Evolutionary conservation across 2,329 filamentous ascomycete genomes (phyloP).

Genomic region (Colletotrichum lentis): DNA sequence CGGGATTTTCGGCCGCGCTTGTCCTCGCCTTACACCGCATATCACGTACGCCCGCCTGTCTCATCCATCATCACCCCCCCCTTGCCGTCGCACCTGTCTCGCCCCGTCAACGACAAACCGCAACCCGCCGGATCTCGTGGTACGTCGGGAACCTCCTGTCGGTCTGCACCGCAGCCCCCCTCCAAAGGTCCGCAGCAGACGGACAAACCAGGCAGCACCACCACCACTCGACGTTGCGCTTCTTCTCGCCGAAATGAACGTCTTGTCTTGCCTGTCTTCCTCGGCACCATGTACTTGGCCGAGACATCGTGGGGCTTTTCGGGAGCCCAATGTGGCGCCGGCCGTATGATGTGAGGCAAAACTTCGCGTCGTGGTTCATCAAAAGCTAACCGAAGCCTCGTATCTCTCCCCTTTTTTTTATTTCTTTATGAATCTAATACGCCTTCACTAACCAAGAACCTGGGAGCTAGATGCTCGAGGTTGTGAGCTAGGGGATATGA

Average conservation of each 20-base stretch:
- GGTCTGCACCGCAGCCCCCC: not conserved
- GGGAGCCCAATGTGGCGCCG: not conserved
- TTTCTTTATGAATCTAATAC: not conserved
- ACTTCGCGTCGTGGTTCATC: not conserved
- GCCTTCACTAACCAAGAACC: not conserved
- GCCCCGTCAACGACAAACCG: not conserved
- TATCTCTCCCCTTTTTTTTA: no score
- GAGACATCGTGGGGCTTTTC: not conserved
- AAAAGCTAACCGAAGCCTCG: not conserved
- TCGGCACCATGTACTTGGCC: not conserved
- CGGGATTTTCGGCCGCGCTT: not conserved
- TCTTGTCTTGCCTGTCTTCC: not conserved
- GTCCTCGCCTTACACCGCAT: not conserved
- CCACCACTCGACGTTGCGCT: not conserved
- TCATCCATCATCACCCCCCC: not conserved
- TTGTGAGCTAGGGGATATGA: not conserved
- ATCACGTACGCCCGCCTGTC: not conserved
- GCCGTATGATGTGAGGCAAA: not conserved
- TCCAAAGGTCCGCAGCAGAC: not conserved
- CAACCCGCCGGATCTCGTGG: slow-evolving; percentile 16
- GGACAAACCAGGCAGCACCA: no score
- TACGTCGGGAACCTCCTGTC: not conserved
- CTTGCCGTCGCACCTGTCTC: not conserved
- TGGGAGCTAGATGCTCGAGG: not conserved
- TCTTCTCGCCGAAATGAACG: not conserved